Evolutionary conservation across 768 basidiomycete species (phyloP).

Genomic region (Calocera cornea): DNA sequence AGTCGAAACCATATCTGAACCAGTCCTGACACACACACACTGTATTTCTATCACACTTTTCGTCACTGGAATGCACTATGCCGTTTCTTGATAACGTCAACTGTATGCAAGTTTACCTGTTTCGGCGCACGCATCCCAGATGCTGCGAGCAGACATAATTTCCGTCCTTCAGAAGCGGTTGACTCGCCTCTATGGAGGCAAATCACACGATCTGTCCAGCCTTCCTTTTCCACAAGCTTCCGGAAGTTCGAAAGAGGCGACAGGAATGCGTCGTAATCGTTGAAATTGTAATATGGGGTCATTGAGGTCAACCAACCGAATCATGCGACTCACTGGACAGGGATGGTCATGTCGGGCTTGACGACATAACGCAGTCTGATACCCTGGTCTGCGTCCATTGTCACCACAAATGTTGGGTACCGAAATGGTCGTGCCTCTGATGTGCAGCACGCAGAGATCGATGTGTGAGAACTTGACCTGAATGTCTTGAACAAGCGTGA

Average conservation of each 20-base stretch:
- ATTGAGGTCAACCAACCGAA: background rate
- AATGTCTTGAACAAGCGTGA: slow-evolving; percentile 15
- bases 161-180: slow-evolving; percentile 13
- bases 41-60: slow-evolving; percentile 3
- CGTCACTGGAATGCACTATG: background rate
- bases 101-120: background rate
- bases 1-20: background rate
- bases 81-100: background rate
- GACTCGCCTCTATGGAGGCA: slow-evolving; percentile 23
- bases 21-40: background rate
- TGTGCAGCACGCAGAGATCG: slow-evolving; percentile 24
- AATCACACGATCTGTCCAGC: slow-evolving; percentile 21
- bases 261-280: slow-evolving; percentile 23
- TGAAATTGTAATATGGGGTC: slow-evolving; percentile 7
- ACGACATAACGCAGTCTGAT: slow-evolving; percentile 23
- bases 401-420: slow-evolving; percentile 20
- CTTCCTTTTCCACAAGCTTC: slow-evolving; percentile 20
- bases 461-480: slow-evolving; percentile 23
- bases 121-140: background rate
- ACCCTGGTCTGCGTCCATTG: slow-evolving; percentile 27
- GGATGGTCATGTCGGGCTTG: slow-evolving; percentile 24
- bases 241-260: slow-evolving; percentile 23
- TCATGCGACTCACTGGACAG: slow-evolving; percentile 17
- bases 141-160: background rate
- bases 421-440: slow-evolving; percentile 26